phyloP scores from a whole-genome alignment of 2,329 filamentous ascomycete genomes.

The Sclerotinia minor region DNA sequence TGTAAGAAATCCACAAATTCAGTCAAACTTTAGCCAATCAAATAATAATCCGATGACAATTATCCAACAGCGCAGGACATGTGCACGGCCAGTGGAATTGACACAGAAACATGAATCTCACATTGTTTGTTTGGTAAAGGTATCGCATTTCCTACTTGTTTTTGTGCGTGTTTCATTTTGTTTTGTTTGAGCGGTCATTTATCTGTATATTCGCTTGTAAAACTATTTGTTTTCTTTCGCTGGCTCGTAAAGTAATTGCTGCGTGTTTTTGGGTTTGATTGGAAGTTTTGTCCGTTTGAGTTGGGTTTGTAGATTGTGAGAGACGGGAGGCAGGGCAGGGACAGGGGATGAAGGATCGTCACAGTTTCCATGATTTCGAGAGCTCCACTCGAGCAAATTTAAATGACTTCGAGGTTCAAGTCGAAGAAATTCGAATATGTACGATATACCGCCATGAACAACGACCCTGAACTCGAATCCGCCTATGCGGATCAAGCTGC shows the following conservation, averaged over 20 bases:
- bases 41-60: background rate
- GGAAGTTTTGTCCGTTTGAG: background rate
- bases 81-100: background rate
- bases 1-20: background rate
- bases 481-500: slow-evolving; percentile 61
- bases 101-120: background rate
- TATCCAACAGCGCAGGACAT: background rate
- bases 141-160: background rate
- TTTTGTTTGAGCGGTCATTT: background rate
- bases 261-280: background rate
- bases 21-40: background rate
- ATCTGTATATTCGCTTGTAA: background rate
- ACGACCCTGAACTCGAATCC: slow-evolving; percentile 10
- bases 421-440: slow-evolving; percentile 22
- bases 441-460: slow-evolving; percentile 19
- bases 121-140: background rate
- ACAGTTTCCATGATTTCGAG: slow-evolving; percentile 9
- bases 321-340: background rate
- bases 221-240: background rate
- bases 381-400: slow-evolving; percentile 12
- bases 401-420: slow-evolving; percentile 15
- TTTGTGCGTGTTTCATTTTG: background rate
- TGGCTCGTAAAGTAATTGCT: background rate
- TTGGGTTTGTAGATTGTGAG: slow-evolving; percentile 1
- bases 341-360: slow-evolving; percentile 11